phyloP scores from a whole-genome alignment of 768 basidiomycete genomes.

The Serendipita indica region DNA sequence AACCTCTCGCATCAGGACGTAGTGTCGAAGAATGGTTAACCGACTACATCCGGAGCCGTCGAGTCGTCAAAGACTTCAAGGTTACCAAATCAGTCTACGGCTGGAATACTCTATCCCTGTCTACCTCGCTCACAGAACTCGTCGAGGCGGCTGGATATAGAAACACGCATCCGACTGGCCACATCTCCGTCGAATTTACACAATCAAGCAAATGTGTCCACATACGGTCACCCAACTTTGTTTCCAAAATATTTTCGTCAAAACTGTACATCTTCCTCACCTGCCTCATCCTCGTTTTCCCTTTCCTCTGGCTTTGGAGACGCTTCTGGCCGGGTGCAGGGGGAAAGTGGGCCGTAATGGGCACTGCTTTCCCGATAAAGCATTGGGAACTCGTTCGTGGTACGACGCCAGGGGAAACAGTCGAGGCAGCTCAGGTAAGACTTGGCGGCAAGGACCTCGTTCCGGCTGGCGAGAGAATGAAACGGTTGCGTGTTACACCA shows the following conservation, averaged over 20 bases:
- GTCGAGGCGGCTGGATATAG: not conserved
- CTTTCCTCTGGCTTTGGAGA: slow-evolving; percentile 3
- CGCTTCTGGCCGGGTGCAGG: slow-evolving; percentile 4
- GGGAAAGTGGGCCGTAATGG: not conserved
- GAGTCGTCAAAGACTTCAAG: slow-evolving; percentile 6
- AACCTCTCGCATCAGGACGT: not conserved
- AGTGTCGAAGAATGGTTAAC: not conserved
- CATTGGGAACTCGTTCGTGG: not conserved
- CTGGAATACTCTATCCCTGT: not conserved
- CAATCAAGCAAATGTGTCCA: not conserved
- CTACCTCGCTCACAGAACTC: not conserved
- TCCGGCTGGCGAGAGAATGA: not conserved
- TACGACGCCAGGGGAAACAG: not conserved
- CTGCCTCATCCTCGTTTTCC: not conserved
- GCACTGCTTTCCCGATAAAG: not conserved
- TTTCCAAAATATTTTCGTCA: slow-evolving; percentile 6
- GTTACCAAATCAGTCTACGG: not conserved
- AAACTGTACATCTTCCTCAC: not conserved
- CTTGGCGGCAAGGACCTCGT: not conserved
- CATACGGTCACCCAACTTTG: slow-evolving; percentile 2
- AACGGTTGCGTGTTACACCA: not conserved
- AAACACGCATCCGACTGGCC: not conserved
- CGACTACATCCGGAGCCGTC: not conserved
- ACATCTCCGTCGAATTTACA: not conserved
- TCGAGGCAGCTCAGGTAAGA: not conserved